phyloP scores from a whole-genome alignment of 352 stramenopile species.

The Pythium pyrilobum region DNA sequence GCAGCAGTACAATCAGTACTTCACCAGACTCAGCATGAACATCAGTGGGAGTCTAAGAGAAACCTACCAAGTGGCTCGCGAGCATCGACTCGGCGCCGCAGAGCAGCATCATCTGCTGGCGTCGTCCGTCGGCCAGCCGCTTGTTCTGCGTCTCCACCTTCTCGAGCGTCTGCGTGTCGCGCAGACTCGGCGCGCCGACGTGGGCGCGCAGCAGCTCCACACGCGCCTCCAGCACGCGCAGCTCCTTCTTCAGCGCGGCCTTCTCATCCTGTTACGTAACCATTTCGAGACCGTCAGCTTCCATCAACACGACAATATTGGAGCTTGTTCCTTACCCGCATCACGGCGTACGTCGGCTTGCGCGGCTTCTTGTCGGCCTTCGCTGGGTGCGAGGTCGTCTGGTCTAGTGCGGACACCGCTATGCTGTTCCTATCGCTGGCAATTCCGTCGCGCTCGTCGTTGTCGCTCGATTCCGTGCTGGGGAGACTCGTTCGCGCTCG shows the following conservation, averaged over 20 bases:
- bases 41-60: neutral
- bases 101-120: slow-evolving; percentile 1
- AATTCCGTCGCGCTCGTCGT: neutral
- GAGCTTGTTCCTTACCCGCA: too few species aligned
- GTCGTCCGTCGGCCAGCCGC: slow-evolving; percentile 3
- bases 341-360: slow-evolving; percentile 6
- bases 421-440: neutral
- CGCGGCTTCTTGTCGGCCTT: neutral
- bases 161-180: neutral
- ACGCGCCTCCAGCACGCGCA: neutral
- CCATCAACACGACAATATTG: too few species aligned
- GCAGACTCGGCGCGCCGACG: slow-evolving; percentile 5
- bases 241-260: slow-evolving; percentile 1
- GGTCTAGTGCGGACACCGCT: neutral
- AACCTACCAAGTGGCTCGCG: slow-evolving; percentile 4
- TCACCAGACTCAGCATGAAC: neutral
- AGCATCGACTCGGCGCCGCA: slow-evolving; percentile 9
- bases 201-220: neutral
- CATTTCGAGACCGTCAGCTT: neutral
- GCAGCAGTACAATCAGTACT: neutral
- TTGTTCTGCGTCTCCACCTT: neutral
- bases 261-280: slow-evolving; percentile 12
- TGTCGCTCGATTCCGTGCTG: neutral
- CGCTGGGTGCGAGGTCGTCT: too few species aligned
- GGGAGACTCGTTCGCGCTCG: too few species aligned